Evolutionary conservation across 768 basidiomycete species (phyloP), one percentile per base, ranked within the genome.

Genomic region (Kockovaella imperatae): DNA sequence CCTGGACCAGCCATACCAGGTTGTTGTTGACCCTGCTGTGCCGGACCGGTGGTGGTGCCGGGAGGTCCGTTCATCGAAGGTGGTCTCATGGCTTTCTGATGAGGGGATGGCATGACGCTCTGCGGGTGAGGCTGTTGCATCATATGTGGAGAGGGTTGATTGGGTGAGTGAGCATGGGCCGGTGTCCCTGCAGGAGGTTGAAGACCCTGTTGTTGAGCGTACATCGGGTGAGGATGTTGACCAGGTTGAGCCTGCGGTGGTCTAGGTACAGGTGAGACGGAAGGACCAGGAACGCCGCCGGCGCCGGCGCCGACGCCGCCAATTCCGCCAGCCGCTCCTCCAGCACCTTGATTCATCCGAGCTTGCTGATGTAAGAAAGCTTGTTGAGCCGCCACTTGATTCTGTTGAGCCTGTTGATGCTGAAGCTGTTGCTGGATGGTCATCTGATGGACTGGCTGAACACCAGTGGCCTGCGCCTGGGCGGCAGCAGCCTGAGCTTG

Each of bases 81-180:
- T 3, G 61, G 61, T 23, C 59, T 48, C 57, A 59, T 57, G 18
- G 49, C 52, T 31, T 59, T 59, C 40, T 48, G 47, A 41, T 63
- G 64, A 6, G 64, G 64, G 3, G 64, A 67, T 17, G 64, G 64
- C 51, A 56, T 54, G 35, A 54, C 47, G 20, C 42, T 25, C 23
- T 40, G 24, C 3, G 53, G 55, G 43, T 54, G 63, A 20, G 52
- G 59, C 39, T 62, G 59, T 13, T 60, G 60, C 58, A 66, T 59
- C 50, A 57, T 51, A 35, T 60, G 64, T 13, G 58, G 60, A 5
- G 59, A 59, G 14, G 64, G 61, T 5, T 46, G 42, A 10, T 60
- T 32, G 15, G 61, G 61, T 2, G 61, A 59, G 24, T 52, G 57
- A 10, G 34, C 17, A 42, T 60, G 62, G 3, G 59, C 58, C 10